Percentiles rank a stretch among this genome's conserved stretches.
These are phyloP conservation scores for Apiotrichum sp. DNA, from an alignment of 1,284 basidiomycete genomes.

Conservation along the genomic window DNA sequence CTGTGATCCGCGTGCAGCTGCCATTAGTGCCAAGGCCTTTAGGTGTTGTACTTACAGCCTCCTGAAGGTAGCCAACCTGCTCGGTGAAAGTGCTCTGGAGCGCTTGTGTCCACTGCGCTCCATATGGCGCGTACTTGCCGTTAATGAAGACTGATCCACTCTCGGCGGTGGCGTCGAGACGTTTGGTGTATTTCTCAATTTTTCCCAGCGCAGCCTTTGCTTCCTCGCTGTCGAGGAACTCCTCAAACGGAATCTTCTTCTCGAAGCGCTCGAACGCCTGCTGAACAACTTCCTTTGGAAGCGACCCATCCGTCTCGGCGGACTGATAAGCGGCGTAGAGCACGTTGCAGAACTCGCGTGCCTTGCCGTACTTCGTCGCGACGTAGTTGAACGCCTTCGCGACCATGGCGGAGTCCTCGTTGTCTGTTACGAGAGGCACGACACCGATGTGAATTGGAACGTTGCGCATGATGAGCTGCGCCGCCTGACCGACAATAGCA, in stretches of 20 bases:
- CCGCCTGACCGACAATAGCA: slow-evolving; percentile 58
- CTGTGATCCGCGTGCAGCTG: not conserved
- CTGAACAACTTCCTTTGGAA: too few species aligned
- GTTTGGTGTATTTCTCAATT: slow-evolving; percentile 25
- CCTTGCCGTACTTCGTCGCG: slow-evolving; percentile 59
- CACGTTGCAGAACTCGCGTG: slow-evolving; percentile 56
- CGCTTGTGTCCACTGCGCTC: slow-evolving; percentile 52
- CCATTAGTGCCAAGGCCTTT: not conserved
- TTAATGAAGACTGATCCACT: slow-evolving; percentile 65
- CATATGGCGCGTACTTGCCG: slow-evolving; percentile 67
- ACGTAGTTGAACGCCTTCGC: slow-evolving; percentile 66
- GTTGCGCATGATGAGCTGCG: slow-evolving; percentile 50
- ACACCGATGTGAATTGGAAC: slow-evolving; percentile 77
- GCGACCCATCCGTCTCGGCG: not conserved
- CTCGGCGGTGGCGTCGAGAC: slow-evolving; percentile 28
- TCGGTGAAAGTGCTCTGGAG: slow-evolving; percentile 60
- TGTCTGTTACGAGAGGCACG: slow-evolving; percentile 57
- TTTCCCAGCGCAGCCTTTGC: slow-evolving; percentile 26
- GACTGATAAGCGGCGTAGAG: not conserved
- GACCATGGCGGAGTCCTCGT: slow-evolving; percentile 56
- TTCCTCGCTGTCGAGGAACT: slow-evolving; percentile 39
- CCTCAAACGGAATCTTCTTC: slow-evolving; percentile 38
- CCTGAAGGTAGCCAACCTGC: slow-evolving; percentile 65
- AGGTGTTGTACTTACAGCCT: slow-evolving; percentile 52
- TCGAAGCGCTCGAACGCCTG: slow-evolving; percentile 28